Evolutionary conservation across 2,329 filamentous ascomycete genomes (phyloP), one percentile per base, ranked within the genome.

Genomic region (Pseudopithomyces chartarum): DNA sequence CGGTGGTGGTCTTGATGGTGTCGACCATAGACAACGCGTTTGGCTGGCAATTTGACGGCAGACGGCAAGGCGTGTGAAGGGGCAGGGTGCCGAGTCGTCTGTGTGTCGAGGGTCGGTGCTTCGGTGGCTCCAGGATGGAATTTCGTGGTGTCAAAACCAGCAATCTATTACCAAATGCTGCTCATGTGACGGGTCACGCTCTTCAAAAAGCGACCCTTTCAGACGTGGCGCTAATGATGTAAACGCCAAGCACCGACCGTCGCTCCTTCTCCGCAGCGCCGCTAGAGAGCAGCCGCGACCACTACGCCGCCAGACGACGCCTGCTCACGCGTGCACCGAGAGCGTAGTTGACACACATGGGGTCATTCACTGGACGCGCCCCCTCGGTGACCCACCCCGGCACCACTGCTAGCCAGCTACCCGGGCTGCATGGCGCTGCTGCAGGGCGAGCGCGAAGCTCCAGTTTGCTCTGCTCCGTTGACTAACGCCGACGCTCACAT

Each of bases 401-500:
- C 52, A 53, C 65, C 64, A 54, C 45, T 61, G 63, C 67, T 63
- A 63, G 60, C 67, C 64, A 63, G 60, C 48, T 38, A 32, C 36
- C 48, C 47, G 36, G 46, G 36, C 57, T 55, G 60, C 63, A 57
- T 67, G 66, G 67, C 63, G 65, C 59, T 56, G 61, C 62, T 60
- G 60, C 60, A 61, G 46, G 44, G 56, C 60, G 57, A 64, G 65
- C 62, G 66, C 62, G 60, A 64, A 66, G 56, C 58, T 59, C 57
- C 63, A 29, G 26, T 4, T 29, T 29, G 26, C 26, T 8, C 26
- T 29, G 66, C 59, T 64, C 62, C 57, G 47, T 63, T 68, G 69
- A 73, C 69, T 73, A 73, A 69, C 68, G 65, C 15, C 59, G 33
- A 60, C 65, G 68, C 67, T 64, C 67, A 59, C 55, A 62, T 60